Evolutionary conservation across 1,284 basidiomycete species (phyloP), one percentile per base, ranked within the genome.

Genomic region (Ceratobasidium theobromae): DNA sequence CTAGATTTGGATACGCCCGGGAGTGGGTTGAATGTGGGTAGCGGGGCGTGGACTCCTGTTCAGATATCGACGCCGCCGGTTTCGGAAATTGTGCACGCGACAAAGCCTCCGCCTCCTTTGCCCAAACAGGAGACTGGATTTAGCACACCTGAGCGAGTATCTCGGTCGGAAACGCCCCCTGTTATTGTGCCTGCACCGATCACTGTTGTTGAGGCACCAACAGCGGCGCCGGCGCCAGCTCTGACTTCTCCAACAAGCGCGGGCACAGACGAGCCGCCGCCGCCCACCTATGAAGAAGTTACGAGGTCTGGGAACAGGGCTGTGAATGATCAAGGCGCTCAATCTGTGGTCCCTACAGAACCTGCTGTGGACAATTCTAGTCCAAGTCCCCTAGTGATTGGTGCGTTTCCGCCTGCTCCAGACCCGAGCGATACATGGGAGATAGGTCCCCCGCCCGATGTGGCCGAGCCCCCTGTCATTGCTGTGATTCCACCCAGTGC

Each of bases 261-360:
- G 28, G 12, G 27, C 43, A 12, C 2, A 8, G 58, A 64, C 21
- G 58, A 41, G 18, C 58, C 58, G 9, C 58, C 58, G 27, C 58
- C 58, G 8, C 58, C 58, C 18, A 30, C 58, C 2, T 64, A 64
- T n/a, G 58, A 64, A 21, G 58, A 64, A 43, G 58, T 64, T 21
- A 52, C 48, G 5, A 35, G 38, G 33, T 41, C 46, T 4, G 30
- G 16, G 27, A 64, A 18, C 30, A 30, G 14, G 5, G 54, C 41
- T 27, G 8, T 32, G 8, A n/a, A 14, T 11, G 8, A 28, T 38
- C 33, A 48, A 32, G 1, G 27, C 14, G 27, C 23, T 23, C 18
- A 23, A 48, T 16, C 46, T 21, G 30, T 11, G n/a, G 14, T 45
- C 21, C 21, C 32, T 4, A 28, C 3, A 16, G 25, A 48, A n/a